phyloP scores from a whole-genome alignment of 768 basidiomycete genomes.

The Cytidiella melzeri region DNA sequence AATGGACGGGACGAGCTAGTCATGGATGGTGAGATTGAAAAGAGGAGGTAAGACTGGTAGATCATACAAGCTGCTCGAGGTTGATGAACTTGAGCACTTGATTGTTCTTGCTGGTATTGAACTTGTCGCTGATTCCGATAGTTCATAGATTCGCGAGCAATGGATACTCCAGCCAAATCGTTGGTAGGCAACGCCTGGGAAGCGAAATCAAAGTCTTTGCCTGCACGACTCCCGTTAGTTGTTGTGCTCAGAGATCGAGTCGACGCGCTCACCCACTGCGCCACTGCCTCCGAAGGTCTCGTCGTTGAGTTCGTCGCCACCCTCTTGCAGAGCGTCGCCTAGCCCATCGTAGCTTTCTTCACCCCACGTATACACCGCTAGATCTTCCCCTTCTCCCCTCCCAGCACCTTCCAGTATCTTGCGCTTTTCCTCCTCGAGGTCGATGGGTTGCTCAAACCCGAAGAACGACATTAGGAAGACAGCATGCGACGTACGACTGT shows the following conservation, averaged over 20 bases:
- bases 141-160: slow-evolving; percentile 6
- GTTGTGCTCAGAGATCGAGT: background rate
- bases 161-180: slow-evolving; percentile 12
- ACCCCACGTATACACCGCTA: slow-evolving; percentile 91
- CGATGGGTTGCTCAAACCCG: slow-evolving; percentile 54
- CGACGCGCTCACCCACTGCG: slow-evolving; percentile 56
- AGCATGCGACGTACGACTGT: background rate
- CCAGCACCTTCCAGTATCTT: slow-evolving; percentile 41
- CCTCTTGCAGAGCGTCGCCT: slow-evolving; percentile 82
- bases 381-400: slow-evolving; percentile 51
- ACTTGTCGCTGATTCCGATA: slow-evolving; percentile 6
- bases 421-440: slow-evolving; percentile 60
- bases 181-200: slow-evolving; percentile 33
- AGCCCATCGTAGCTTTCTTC: slow-evolving; percentile 87
- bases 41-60: slow-evolving; percentile 15
- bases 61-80: slow-evolving; percentile 24
- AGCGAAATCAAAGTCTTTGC: slow-evolving; percentile 90
- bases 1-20: slow-evolving; percentile 38
- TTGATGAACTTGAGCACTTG: slow-evolving; percentile 10
- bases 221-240: slow-evolving; percentile 34
- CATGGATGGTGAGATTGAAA: slow-evolving; percentile 23
- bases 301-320: slow-evolving; percentile 90
- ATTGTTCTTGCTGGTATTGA: slow-evolving; percentile 9
- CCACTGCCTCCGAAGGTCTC: slow-evolving; percentile 85
- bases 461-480: slow-evolving; percentile 67